A percentile compares a stretch with the other conserved stretches of the same genome.
phyloP scores from a whole-genome alignment of 208 protist genomes.

The Kentomonas sorsogonicus region DNA sequence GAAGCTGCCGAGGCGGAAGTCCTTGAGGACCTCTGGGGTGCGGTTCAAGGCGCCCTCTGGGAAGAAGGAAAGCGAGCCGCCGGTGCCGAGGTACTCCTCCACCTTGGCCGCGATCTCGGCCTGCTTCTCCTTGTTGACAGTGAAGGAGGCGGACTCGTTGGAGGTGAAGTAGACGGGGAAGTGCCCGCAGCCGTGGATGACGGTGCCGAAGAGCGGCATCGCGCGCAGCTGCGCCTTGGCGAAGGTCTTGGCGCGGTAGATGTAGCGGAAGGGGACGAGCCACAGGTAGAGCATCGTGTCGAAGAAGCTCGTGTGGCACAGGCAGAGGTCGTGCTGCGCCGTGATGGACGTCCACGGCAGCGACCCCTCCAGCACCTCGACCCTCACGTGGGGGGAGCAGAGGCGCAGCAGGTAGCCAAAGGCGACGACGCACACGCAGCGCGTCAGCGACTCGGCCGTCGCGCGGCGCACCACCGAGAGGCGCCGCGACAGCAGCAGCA shows the following conservation, averaged over 20 bases:
- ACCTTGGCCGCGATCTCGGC: slow-evolving; percentile 46
- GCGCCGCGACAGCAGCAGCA: slow-evolving; percentile 20
- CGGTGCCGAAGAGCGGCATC: slow-evolving; percentile 67
- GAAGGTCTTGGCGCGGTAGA: slow-evolving; percentile 59
- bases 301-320: slow-evolving; percentile 86
- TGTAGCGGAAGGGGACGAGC: slow-evolving; percentile 42
- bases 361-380: slow-evolving; percentile 54
- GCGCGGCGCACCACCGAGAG: slow-evolving; percentile 16
- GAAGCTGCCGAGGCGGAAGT: slow-evolving; percentile 85
- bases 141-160: slow-evolving; percentile 40
- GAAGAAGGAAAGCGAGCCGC: slow-evolving; percentile 76
- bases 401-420: slow-evolving; percentile 45
- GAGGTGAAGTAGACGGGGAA: slow-evolving; percentile 83
- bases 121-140: slow-evolving; percentile 81
- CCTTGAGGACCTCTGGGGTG: slow-evolving; percentile 64
- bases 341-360: slow-evolving; percentile 44
- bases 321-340: slow-evolving; percentile 48
- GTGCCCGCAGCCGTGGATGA: slow-evolving; percentile 67
- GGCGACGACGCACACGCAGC: slow-evolving; percentile 27
- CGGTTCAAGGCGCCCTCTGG: slow-evolving; percentile 81
- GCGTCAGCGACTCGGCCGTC: slow-evolving; percentile 27
- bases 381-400: slow-evolving; percentile 52
- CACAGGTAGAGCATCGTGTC: slow-evolving; percentile 72
- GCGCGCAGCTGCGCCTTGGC: slow-evolving; percentile 62
- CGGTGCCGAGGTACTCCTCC: slow-evolving; percentile 43